A percentile compares a stretch with the other conserved stretches of the same genome.
Evolutionary conservation across 148 eudicot genomes (phyloP).

Genomic region (Dysphania ambrosioides): DNA sequence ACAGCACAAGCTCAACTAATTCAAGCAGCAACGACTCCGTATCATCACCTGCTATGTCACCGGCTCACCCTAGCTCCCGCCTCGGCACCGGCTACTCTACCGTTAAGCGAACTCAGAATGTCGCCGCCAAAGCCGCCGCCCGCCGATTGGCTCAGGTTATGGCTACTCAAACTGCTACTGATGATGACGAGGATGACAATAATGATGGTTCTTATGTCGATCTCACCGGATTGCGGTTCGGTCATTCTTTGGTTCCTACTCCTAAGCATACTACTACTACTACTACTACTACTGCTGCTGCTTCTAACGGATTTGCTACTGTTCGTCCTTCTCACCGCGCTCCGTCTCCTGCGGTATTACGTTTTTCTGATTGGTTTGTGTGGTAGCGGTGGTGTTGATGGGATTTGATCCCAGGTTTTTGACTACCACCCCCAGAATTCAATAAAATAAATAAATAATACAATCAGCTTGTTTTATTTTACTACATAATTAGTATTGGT

Average conservation of each 20-base stretch:
- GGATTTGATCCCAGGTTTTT: too few species aligned
- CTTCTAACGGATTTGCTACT: conserved; percentile 27
- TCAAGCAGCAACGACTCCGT: conserved; percentile 67
- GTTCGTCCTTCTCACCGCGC: conserved; percentile 49
- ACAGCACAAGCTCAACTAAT: conserved; percentile 49
- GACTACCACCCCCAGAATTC: neutral
- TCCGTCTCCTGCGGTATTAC: conserved; percentile 76
- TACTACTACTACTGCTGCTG: too few species aligned
- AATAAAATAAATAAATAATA: too few species aligned
- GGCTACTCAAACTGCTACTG: conserved; percentile 64
- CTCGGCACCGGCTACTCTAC: conserved; percentile 55
- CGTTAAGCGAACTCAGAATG: conserved; percentile 79
- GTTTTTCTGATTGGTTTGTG: too few species aligned
- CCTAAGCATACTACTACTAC: conserved; percentile 16
- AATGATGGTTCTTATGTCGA: conserved; percentile 51
- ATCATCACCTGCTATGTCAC: conserved; percentile 82
- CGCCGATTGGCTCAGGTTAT: conserved; percentile 83
- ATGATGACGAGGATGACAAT: conserved; percentile 41
- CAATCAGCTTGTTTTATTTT: too few species aligned
- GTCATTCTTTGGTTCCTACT: conserved; percentile 28
- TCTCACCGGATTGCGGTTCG: too few species aligned
- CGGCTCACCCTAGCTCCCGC: conserved; percentile 76
- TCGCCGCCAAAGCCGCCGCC: conserved; percentile 97
- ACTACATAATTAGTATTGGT: too few species aligned
- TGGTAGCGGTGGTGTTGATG: too few species aligned